Evolutionary conservation across 805 yeast species (phyloP).

Genomic region (Cyberlindnera mississippiensis): DNA sequence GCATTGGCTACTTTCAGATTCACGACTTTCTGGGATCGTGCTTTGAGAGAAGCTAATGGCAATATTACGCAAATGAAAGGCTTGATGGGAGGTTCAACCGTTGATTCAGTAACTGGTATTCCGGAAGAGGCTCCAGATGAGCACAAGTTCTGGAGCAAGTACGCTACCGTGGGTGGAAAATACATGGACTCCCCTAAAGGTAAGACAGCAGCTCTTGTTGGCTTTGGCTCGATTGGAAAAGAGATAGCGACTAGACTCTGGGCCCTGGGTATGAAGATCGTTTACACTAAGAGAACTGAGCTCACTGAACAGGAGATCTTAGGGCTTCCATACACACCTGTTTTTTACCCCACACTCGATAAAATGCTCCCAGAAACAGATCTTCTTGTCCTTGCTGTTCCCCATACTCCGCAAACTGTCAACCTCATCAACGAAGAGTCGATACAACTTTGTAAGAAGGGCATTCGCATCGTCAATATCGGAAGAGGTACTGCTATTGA

Average conservation of each 20-base stretch:
- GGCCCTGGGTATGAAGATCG: slow-evolving; percentile 60
- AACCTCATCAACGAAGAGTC: slow-evolving; percentile 49
- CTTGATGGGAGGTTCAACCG: slow-evolving; percentile 30
- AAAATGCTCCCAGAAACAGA: slow-evolving; percentile 42
- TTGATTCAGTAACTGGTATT: slow-evolving; percentile 33
- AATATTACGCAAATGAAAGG: slow-evolving; percentile 45
- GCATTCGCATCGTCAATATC: slow-evolving; percentile 64
- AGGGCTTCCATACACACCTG: slow-evolving; percentile 41
- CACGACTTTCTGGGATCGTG: slow-evolving; percentile 42
- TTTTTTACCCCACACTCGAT: slow-evolving; percentile 43
- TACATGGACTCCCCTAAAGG: slow-evolving; percentile 49
- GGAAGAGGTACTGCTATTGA: slow-evolving; percentile 73
- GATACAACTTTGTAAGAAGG: slow-evolving; percentile 44
- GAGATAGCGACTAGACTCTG: slow-evolving; percentile 53
- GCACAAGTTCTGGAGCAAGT: slow-evolving; percentile 36
- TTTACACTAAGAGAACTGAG: slow-evolving; percentile 54
- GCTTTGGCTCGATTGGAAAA: slow-evolving; percentile 74
- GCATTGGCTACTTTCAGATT: slow-evolving; percentile 58
- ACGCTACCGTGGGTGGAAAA: slow-evolving; percentile 44
- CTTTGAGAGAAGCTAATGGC: slow-evolving; percentile 35
- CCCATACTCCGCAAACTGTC: slow-evolving; percentile 55
- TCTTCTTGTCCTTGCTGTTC: slow-evolving; percentile 62
- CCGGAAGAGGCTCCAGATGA: slow-evolving; percentile 25
- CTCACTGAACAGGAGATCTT: slow-evolving; percentile 34
- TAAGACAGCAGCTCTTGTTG: slow-evolving; percentile 59